A percentile compares a stretch with the other conserved stretches of the same genome.
phyloP scores from a whole-genome alignment of 768 basidiomycete genomes.

The Cantharellus cinnabarinus region DNA sequence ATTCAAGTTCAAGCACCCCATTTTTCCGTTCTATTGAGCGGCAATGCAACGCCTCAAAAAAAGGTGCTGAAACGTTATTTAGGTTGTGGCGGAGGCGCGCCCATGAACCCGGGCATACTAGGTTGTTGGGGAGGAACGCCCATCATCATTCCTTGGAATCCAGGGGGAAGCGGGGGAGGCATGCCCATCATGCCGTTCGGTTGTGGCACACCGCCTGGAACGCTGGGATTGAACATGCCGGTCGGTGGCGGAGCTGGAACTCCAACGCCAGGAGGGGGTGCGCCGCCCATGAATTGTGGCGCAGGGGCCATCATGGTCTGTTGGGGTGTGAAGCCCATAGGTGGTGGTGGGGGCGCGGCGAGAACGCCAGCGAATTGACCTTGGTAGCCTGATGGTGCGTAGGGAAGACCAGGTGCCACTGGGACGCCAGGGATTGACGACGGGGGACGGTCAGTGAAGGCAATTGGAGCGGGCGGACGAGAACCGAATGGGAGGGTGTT shows the following conservation, averaged over 20 bases:
- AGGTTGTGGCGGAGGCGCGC: neutral
- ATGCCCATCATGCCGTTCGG: constrained; percentile 8
- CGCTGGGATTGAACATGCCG: constrained; percentile 28
- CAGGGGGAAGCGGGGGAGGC: constrained; percentile 1
- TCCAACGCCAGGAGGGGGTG: constrained; percentile 5
- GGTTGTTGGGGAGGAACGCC: constrained; percentile 7
- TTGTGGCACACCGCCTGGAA: constrained; percentile 14
- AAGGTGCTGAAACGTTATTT: too few species aligned
- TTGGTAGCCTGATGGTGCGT: constrained; percentile 53
- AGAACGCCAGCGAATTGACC: constrained; percentile 89
- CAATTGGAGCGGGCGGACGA: constrained; percentile 32
- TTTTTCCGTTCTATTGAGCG: too few species aligned
- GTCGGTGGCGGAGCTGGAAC: constrained; percentile 31
- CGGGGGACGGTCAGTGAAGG: constrained; percentile 7
- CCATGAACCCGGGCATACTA: neutral
- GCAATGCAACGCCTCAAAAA: too few species aligned
- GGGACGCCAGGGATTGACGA: constrained; percentile 23
- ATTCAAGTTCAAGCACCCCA: too few species aligned
- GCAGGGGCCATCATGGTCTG: constrained; percentile 27
- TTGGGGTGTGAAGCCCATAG: constrained; percentile 57
- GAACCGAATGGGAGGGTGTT: constrained; percentile 66
- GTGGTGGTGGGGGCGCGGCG: constrained; percentile 53
- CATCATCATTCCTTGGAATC: constrained; percentile 5
- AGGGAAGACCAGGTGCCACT: constrained; percentile 32
- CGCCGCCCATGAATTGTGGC: constrained; percentile 8